Base-by-base conservation (phyloP, 192 early-diverging fungal species). In the Coemansia sp. region DNA sequence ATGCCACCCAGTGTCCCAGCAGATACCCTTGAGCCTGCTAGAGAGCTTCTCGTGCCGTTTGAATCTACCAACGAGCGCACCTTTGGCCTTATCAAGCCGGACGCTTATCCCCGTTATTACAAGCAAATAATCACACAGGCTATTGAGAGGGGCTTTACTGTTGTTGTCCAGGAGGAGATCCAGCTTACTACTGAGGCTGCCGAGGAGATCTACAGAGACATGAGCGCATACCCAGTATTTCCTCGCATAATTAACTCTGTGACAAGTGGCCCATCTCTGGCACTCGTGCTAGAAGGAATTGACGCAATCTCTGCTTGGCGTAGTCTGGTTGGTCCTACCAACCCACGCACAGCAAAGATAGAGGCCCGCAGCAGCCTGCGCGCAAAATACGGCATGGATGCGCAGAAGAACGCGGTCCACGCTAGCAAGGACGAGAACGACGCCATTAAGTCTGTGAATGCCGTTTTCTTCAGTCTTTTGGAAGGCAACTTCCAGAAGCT, bases 351-450 rank as follows among this genome's bases (percentile, higher is more conserved):
- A 13, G 82, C 80, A 23, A 63, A 57, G 38, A 58, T 71, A 9
- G 60, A 71, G 37, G 67, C 57, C 24, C 81, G 74, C 49, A 66
- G 75, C 60, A 80, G 80, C 38, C 59, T 85, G 34, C 73, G 83
- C 13, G 82, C 82, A 15, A 66, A 61, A 53, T 83, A 62, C 64
- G 83, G 83, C 53, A 55, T 63, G 9, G 64, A 63, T 25, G 80
- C 73, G 43, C 79, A 81, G 61, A 69, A 57, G 61, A 85, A 85
- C 55, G 82, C 82, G 0, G 71, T 83, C 11, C 83, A 85, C 61
- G 83, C 78, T 4, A 82, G 80, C 49, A 75, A 75, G 53, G 72
- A 75, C 48, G 0, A 42, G 22, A 19, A n/a, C 8, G 72, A 68
- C 30, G 72, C 46, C 2, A 38, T 41, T 12, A 55, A 24, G 24